A percentile compares a stretch with the other conserved stretches of the same genome.
Conservation (phyloP, 805 yeast species). For the Kuraishia piskuri region DNA sequence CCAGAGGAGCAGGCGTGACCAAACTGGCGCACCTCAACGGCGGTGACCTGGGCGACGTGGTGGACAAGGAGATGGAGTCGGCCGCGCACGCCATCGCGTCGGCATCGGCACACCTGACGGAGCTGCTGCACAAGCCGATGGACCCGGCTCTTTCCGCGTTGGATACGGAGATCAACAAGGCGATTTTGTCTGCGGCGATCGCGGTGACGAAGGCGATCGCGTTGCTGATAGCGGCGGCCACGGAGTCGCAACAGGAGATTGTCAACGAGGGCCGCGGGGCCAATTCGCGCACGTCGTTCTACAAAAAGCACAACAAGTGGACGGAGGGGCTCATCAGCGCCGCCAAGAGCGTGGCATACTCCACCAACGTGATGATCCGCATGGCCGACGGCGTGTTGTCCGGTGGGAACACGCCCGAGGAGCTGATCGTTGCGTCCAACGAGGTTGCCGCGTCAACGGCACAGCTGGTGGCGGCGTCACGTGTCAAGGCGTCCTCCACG, state of each 20-base stretch:
- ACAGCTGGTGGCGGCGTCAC: conserved; percentile 84
- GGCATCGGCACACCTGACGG: conserved; percentile 54
- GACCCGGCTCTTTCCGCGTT: conserved; percentile 45
- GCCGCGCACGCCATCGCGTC: conserved; percentile 63
- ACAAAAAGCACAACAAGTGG: conserved; percentile 86
- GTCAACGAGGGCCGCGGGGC: conserved; percentile 63
- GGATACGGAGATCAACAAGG: conserved; percentile 64
- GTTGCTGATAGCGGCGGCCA: conserved; percentile 62
- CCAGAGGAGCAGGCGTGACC: conserved; percentile 8
- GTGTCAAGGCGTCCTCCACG: conserved; percentile 73
- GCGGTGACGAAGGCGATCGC: conserved; percentile 76
- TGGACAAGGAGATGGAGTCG: conserved; percentile 62
- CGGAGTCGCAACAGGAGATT: conserved; percentile 76
- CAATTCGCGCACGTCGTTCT: conserved; percentile 61
- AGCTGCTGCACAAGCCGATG: conserved; percentile 37
- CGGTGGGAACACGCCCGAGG: conserved; percentile 61
- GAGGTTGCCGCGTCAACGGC: conserved; percentile 92
- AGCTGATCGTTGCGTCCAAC: conserved; percentile 81
- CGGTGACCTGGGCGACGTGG: conserved; percentile 60
- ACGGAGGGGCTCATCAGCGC: conserved; percentile 90
- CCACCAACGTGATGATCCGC: conserved; percentile 72
- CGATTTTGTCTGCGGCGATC: conserved; percentile 68
- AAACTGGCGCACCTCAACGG: conserved; percentile 12
- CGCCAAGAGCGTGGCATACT: conserved; percentile 75
- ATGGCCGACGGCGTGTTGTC: conserved; percentile 82